Conservation (phyloP, 2,329 filamentous ascomycete species). For the Colletotrichum sp. region DNA sequence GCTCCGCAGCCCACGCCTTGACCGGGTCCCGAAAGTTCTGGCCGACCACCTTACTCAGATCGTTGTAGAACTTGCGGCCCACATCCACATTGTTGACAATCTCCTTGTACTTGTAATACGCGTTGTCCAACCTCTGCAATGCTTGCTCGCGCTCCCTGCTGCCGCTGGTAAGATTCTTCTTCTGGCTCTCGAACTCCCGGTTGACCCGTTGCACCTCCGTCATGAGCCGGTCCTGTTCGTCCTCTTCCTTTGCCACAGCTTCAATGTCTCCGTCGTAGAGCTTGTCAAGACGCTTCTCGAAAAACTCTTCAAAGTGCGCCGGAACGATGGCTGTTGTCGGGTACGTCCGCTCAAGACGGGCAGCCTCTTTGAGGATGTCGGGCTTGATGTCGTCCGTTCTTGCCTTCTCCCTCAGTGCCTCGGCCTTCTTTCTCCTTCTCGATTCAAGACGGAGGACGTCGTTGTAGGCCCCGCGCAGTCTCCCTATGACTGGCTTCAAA, state of each 20-base stretch:
- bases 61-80: constrained; percentile 96
- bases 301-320: constrained; percentile 90
- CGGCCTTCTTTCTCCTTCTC: constrained; percentile 78
- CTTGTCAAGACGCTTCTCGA: constrained; percentile 77
- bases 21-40: constrained; percentile 79
- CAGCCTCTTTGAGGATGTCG: constrained; percentile 82
- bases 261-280: constrained; percentile 82
- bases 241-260: constrained; percentile 71
- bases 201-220: constrained; percentile 77
- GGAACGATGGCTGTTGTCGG: constrained; percentile 85
- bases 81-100: constrained; percentile 91
- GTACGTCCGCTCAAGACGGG: constrained; percentile 83
- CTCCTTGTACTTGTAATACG: constrained; percentile 96
- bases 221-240: constrained; percentile 77
- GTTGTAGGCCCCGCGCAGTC: constrained; percentile 80
- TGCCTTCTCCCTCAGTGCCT: constrained; percentile 78
- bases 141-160: constrained; percentile 82
- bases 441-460: constrained; percentile 86
- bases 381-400: constrained; percentile 88
- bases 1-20: constrained; percentile 78
- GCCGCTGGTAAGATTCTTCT: constrained; percentile 68
- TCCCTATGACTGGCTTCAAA: constrained; percentile 79
- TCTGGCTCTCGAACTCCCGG: constrained; percentile 75
- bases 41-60: constrained; percentile 85
- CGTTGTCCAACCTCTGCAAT: constrained; percentile 86